Evolutionary conservation across 257 asterid species (phyloP), one percentile per base, ranked within the genome.

Genomic region (Voacanga thouarsii): DNA sequence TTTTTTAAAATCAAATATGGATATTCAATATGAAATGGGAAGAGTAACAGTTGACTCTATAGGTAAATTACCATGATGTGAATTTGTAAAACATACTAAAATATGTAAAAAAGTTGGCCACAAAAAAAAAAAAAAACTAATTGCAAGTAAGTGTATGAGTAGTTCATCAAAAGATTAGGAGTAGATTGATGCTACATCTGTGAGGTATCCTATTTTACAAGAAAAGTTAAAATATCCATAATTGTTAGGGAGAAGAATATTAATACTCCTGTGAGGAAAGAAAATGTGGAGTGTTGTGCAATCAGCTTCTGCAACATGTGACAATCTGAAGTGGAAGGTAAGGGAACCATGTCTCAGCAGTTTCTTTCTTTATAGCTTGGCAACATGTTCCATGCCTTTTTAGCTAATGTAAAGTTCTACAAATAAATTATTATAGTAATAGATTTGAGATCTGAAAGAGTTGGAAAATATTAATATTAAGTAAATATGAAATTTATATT

Each of bases 281-380:
- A 41, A 12, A 70, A 37, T 12, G 50, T 7, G 9, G 43, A 30
- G 1, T 21, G 21, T 3, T 23, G 49, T 7, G 37, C 50, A 69
- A 56, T 64, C 51, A 79, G 75, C 76, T 53, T 76, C 75, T 81
- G 69, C 77, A 75, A 69, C 88, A 83, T 86, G 90, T 85, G 89
- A 85, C 72, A 39, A 30, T 74, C 84, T 66, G 81, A 77, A 76
- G 49, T n/a, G 74, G 84, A 81, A 83, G 81, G 77, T 50, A 75
- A 72, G 81, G 82, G 71, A 80, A 76, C 68, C 76, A 63, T 76
- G 83, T 68, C 77, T 43, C 57, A 53, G 51, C 45, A 45, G 76
- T 47, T 51, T 77, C 21, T 60, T 73, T 77, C 57, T 83, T n/a
- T 78, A n/a, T n/a, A n/a, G n/a, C n/a, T n/a, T n/a, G n/a, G n/a